These are phyloP conservation scores for Beauveria caledonica DNA, from an alignment of 2,329 filamentous ascomycete species.

Conservation along the genomic window DNA sequence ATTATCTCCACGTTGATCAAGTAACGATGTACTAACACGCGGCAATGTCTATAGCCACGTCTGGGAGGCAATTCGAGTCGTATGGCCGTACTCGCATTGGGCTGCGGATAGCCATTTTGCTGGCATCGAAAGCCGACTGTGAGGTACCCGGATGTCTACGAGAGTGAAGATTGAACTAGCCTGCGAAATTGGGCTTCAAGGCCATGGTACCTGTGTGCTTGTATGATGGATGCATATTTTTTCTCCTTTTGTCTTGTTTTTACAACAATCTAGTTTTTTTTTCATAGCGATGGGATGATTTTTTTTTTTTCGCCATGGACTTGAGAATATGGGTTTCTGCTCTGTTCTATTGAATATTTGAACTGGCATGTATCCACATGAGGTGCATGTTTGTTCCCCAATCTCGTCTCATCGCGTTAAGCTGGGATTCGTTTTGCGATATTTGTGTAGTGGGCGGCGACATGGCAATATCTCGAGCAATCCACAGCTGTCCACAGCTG, in stretches of 20 bases:
- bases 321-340: not conserved
- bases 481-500: not conserved
- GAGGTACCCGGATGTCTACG: constrained; percentile 19
- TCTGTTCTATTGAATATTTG: not conserved
- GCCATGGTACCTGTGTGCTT: not conserved
- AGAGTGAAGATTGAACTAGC: not conserved
- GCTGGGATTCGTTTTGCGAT: not conserved
- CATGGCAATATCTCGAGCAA: not conserved
- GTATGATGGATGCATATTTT: constrained; percentile 5
- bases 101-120: constrained; percentile 61
- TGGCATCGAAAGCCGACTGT: constrained; percentile 73
- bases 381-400: not conserved
- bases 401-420: not conserved
- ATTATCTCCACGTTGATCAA: too few relatives aligned
- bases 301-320: not conserved
- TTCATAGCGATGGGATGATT: constrained; percentile 9
- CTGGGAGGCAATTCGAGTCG: constrained; percentile 82
- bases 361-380: not conserved
- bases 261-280: not conserved
- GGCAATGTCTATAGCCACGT: constrained; percentile 56
- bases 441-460: not conserved
- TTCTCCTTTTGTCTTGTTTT: not conserved
- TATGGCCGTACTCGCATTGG: constrained; percentile 90
- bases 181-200: not conserved
- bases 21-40: constrained; percentile 23